Evolutionary conservation across 2,329 filamentous ascomycete genomes (phyloP).

Genomic region (Botryosphaeria dothidea): DNA sequence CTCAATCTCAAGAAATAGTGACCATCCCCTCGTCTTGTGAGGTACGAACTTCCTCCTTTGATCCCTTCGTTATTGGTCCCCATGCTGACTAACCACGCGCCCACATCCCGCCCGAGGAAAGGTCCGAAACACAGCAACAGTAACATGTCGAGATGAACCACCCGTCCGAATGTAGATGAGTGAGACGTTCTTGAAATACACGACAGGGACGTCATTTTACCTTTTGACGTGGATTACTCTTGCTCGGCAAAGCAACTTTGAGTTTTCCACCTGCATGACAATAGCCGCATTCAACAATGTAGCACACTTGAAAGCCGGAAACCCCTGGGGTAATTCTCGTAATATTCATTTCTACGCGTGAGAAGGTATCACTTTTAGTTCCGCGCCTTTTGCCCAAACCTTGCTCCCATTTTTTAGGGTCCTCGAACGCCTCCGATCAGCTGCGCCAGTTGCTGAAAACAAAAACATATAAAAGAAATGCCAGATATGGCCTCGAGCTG

Average conservation of each 20-base stretch:
- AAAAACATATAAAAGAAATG: background rate
- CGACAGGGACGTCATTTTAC: too few relatives aligned
- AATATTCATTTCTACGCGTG: too few relatives aligned
- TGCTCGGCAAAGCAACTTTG: too few relatives aligned
- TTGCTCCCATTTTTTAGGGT: background rate
- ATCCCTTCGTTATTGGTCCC: too few relatives aligned
- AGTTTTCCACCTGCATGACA: too few relatives aligned
- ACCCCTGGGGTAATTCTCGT: too few relatives aligned
- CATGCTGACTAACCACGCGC: too few relatives aligned
- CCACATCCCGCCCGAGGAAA: background rate
- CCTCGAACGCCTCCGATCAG: background rate
- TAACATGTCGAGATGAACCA: too few relatives aligned
- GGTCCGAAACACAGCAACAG: background rate
- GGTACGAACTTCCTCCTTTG: background rate
- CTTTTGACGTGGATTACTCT: too few relatives aligned
- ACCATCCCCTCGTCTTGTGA: background rate
- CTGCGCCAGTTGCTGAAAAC: background rate
- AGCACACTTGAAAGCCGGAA: too few relatives aligned
- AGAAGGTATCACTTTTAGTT: conserved; percentile 9
- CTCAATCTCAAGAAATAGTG: background rate
- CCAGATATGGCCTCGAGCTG: background rate
- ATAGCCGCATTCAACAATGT: too few relatives aligned
- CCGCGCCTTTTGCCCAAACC: background rate
- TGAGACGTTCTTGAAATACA: background rate
- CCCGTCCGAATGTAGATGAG: background rate